Conservation (phyloP, 176 grass and related monocot genomes). For the Avena insularis region DNA sequence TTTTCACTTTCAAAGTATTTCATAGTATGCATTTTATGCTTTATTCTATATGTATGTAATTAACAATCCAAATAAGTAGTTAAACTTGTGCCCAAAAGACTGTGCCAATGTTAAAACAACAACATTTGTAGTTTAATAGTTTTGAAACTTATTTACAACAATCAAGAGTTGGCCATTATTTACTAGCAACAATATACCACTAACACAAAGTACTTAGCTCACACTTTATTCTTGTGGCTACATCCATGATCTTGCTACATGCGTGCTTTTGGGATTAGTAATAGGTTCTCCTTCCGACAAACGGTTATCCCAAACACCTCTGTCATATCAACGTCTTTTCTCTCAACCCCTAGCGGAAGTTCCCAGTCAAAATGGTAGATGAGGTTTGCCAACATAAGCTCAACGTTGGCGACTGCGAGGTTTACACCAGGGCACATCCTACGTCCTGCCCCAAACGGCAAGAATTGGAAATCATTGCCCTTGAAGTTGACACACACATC, state of each 20-base stretch:
- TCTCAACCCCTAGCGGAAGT: background rate
- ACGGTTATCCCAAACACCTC: background rate
- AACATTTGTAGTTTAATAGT: background rate
- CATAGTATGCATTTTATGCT: too few relatives aligned
- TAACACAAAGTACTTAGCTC: background rate
- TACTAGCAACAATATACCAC: background rate
- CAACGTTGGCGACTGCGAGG: background rate
- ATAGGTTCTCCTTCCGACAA: background rate
- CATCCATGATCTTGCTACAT: background rate
- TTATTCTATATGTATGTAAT: background rate
- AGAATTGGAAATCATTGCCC: background rate
- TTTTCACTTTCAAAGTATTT: background rate
- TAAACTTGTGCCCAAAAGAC: background rate
- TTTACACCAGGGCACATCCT: background rate
- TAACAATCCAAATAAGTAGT: background rate
- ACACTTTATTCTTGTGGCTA: background rate
- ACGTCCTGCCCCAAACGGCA: background rate
- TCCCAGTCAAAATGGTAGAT: slow-evolving; percentile 1
- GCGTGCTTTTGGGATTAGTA: background rate
- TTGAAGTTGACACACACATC: background rate
- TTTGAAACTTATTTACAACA: background rate
- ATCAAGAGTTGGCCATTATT: background rate
- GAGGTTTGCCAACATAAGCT: background rate
- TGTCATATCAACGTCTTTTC: background rate
- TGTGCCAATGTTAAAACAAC: background rate